A percentile compares a stretch with the other conserved stretches of the same genome.
Evolutionary conservation across 805 yeast species (phyloP).

Genomic region (Candida adriatica): DNA sequence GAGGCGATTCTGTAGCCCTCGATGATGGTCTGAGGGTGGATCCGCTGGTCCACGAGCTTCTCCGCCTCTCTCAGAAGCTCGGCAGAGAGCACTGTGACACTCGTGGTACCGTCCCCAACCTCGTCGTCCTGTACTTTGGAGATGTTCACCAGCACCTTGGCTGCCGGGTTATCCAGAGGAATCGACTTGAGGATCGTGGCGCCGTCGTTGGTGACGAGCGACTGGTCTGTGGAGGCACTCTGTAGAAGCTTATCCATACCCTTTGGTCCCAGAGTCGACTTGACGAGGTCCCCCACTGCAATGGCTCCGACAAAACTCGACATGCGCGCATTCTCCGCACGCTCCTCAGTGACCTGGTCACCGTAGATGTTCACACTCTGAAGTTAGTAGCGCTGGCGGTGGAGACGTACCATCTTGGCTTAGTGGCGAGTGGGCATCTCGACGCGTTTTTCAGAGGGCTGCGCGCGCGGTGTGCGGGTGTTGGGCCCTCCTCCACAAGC

Average conservation of each 20-base stretch:
- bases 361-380: conserved; percentile 82
- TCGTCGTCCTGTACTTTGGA: conserved; percentile 82
- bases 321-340: conserved; percentile 97
- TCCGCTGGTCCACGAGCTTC: conserved; percentile 81
- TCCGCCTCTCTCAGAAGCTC: conserved; percentile 94
- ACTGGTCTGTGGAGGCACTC: conserved; percentile 70
- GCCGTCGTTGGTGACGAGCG: conserved; percentile 94
- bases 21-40: conserved; percentile 96
- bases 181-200: conserved; percentile 93
- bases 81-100: conserved; percentile 87
- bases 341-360: conserved; percentile 94
- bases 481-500: too few species aligned
- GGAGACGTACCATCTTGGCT: too few species aligned
- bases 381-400: conserved; percentile 8
- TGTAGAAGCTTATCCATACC: conserved; percentile 97
- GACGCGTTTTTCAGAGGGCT: too few species aligned
- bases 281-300: conserved; percentile 97
- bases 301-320: conserved; percentile 98
- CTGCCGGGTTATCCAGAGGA: conserved; percentile 96
- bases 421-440: too few species aligned
- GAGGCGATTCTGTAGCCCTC: conserved; percentile 92
- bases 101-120: conserved; percentile 75
- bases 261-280: conserved; percentile 92
- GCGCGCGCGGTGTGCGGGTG: too few species aligned
- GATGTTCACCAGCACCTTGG: conserved; percentile 89